Evolutionary conservation across 495 filamentous ascomycete genomes (phyloP).

Genomic region (Hypoxylon crocopeplum): DNA sequence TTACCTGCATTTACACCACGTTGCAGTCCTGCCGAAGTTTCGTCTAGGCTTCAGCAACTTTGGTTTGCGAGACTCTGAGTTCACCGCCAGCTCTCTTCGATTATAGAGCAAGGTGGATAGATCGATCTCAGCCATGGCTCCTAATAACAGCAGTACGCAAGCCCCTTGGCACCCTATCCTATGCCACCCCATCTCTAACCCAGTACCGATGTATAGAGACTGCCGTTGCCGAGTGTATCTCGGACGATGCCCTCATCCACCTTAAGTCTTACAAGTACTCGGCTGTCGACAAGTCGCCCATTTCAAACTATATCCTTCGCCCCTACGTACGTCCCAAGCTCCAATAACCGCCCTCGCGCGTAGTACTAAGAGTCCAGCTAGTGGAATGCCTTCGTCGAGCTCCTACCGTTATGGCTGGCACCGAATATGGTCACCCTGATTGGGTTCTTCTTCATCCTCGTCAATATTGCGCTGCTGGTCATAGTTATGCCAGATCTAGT

Average conservation of each 20-base stretch:
- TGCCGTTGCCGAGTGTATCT: conserved; percentile 63
- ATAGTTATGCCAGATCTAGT: conserved; percentile 89
- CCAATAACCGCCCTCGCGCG: conserved; percentile 8
- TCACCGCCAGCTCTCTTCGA: conserved; percentile 3
- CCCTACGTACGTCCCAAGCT: conserved; percentile 77
- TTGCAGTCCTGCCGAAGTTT: conserved; percentile 4
- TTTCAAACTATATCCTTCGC: conserved; percentile 90
- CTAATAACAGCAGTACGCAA: conserved; percentile 51
- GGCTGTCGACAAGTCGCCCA: conserved; percentile 93
- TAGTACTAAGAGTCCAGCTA: conserved; percentile 49
- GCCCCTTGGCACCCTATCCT: conserved; percentile 11
- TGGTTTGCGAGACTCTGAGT: neutral
- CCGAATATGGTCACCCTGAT: conserved; percentile 97
- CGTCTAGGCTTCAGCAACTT: conserved; percentile 2
- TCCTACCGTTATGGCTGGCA: conserved; percentile 93
- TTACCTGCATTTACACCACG: conserved; percentile 4
- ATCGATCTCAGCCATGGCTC: conserved; percentile 46
- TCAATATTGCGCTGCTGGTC: conserved; percentile 80
- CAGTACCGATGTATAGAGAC: conserved; percentile 43
- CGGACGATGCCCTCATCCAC: conserved; percentile 71
- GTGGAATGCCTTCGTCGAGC: conserved; percentile 97
- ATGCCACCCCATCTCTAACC: conserved; percentile 34
- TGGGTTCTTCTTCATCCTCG: conserved; percentile 92
- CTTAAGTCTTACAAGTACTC: conserved; percentile 97
- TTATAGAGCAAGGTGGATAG: conserved; percentile 2